These are phyloP conservation scores for Arthrinium phaeospermum DNA, from an alignment of 2,329 filamentous ascomycete species.

Conservation along the genomic window DNA sequence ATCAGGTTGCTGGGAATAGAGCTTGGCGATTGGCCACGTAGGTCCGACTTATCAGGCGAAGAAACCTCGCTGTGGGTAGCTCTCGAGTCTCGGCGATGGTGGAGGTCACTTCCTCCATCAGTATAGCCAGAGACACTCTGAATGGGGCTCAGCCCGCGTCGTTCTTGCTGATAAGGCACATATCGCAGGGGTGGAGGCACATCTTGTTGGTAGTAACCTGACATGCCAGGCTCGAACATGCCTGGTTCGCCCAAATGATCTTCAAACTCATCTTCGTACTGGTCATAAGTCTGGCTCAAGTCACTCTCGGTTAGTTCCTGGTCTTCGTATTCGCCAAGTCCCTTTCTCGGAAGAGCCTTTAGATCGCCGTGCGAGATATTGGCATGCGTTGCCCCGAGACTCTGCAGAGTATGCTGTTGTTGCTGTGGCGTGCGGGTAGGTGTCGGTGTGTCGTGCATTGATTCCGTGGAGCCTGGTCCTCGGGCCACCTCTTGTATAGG, in stretches of 20 bases:
- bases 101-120: slow-evolving; percentile 67
- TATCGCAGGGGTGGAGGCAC: slow-evolving; percentile 69
- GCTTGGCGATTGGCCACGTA: slow-evolving; percentile 52
- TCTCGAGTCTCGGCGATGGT: slow-evolving; percentile 62
- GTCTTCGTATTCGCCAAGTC: slow-evolving; percentile 46
- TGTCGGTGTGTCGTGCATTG: slow-evolving; percentile 61
- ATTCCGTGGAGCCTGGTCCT: slow-evolving; percentile 63
- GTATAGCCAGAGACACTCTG: slow-evolving; percentile 90
- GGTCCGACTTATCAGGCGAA: slow-evolving; percentile 62
- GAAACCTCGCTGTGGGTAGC: slow-evolving; percentile 62
- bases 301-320: slow-evolving; percentile 54
- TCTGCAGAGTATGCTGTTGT: slow-evolving; percentile 53
- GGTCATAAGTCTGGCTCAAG: slow-evolving; percentile 48
- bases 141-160: slow-evolving; percentile 82
- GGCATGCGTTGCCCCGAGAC: slow-evolving; percentile 71
- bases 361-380: slow-evolving; percentile 66
- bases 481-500: slow-evolving; percentile 69
- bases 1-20: slow-evolving; percentile 61
- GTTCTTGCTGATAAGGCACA: slow-evolving; percentile 71
- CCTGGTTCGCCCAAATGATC: slow-evolving; percentile 42
- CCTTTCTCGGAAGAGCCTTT: slow-evolving; percentile 57
- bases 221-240: slow-evolving; percentile 48
- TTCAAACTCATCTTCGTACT: slow-evolving; percentile 50
- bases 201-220: slow-evolving; percentile 61
- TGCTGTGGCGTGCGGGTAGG: slow-evolving; percentile 58